Evolutionary conservation across 768 basidiomycete species (phyloP).

Genomic region (Tricholoma bakamatsutake): DNA sequence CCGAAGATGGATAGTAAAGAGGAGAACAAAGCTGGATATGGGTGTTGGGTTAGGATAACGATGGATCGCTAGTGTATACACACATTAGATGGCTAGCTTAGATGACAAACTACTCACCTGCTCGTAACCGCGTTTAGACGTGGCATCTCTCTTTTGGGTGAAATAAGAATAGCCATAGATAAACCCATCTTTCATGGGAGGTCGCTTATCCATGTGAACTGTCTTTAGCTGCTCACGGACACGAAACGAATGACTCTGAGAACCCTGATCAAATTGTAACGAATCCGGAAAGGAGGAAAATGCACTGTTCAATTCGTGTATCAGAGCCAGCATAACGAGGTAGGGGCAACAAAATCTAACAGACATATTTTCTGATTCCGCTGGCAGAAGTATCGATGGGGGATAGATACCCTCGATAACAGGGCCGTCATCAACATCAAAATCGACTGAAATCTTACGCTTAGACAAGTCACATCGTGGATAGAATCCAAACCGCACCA

Average conservation of each 20-base stretch:
- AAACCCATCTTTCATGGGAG: slow-evolving; percentile 51
- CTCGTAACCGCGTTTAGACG: slow-evolving; percentile 72
- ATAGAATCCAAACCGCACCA: slow-evolving; percentile 34
- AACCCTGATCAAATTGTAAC: slow-evolving; percentile 76
- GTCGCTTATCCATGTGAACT: slow-evolving; percentile 24
- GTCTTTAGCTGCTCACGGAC: slow-evolving; percentile 48
- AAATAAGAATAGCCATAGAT: slow-evolving; percentile 79
- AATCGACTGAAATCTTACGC: slow-evolving; percentile 51
- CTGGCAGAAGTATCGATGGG: slow-evolving; percentile 52
- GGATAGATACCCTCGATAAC: slow-evolving; percentile 69
- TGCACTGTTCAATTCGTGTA: slow-evolving; percentile 43
- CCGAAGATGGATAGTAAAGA: slow-evolving; percentile 61
- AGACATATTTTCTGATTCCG: slow-evolving; percentile 81
- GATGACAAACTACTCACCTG: slow-evolving; percentile 42
- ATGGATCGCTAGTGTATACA: slow-evolving; percentile 53
- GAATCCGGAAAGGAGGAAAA: slow-evolving; percentile 94
- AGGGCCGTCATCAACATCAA: slow-evolving; percentile 85
- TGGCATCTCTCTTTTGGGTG: slow-evolving; percentile 57
- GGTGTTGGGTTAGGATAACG: slow-evolving; percentile 73
- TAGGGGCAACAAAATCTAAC: slow-evolving; percentile 19
- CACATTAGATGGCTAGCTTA: neutral
- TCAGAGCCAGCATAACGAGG: slow-evolving; percentile 4
- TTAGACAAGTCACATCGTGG: slow-evolving; percentile 1
- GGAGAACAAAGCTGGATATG: slow-evolving; percentile 83
- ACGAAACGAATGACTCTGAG: slow-evolving; percentile 82